Evolutionary conservation across 805 yeast species (phyloP), one percentile per base, ranked within the genome.

Genomic region (Pichia sporocuriosa): DNA sequence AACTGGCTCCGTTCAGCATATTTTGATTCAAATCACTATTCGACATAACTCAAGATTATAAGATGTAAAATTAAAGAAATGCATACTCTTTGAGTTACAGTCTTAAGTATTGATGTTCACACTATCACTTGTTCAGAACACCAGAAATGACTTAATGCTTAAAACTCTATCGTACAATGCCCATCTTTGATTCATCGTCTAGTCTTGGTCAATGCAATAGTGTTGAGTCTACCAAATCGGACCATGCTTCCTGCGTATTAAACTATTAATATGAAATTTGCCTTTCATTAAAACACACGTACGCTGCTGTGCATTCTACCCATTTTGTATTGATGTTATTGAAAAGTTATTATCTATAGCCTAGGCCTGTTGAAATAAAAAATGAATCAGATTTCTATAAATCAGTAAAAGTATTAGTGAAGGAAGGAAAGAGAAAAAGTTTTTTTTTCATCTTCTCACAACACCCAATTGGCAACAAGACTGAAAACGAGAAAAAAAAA

Each of bases 281-380:
- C 11, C 31, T 40, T 28, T 7, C 21, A 13, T 25, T 21, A 48
- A 45, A 47, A 30, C 44, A 44, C 70, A 84, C 94, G 78, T 84
- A 84, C 94, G 72, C 84, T 75, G 76, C 96, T 84, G 87, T 90
- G 97, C 89, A 90, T 81, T 79, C 98, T 96, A 89, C 95, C 98
- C 98, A 90, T 90, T 70, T 77, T 84, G 80, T 73, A 36, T 39
- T 44, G 46, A 33, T 26, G 32, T 39, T 29, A 35, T 20, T 35
- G 24, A 28, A 37, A 30, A 34, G 29, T 28, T 37, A 37, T 32
- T 37, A 24, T 40, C 35, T 34, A 20, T 42, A 37, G 42, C 45
- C 48, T 39, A 45, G 37, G 44, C 45, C 38, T 45, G 37, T 24
- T 30, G 38, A 35, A 26, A 13, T 8, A 16, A 3, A 32, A 25